phyloP scores from a whole-genome alignment of 345 rosid species.

The Aquilaria malaccensis region DNA sequence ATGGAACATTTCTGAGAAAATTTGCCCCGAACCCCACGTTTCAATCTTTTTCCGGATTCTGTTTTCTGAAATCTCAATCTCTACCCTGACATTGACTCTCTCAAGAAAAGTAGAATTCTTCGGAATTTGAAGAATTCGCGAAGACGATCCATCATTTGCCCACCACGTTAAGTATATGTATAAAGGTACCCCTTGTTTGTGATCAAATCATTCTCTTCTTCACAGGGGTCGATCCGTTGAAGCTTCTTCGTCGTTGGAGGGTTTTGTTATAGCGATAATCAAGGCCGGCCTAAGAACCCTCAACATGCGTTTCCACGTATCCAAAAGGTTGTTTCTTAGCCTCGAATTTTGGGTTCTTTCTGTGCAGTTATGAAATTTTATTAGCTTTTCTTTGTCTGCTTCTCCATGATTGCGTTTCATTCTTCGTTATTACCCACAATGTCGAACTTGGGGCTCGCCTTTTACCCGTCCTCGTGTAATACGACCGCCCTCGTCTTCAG shows the following conservation, averaged over 20 bases:
- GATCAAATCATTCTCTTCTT: constrained; percentile 1
- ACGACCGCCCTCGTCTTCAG: background rate
- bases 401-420: constrained; percentile 6
- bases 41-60: constrained; percentile 9
- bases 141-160: background rate
- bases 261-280: too few species aligned
- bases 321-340: background rate
- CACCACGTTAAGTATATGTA: too few species aligned
- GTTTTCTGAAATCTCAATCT: constrained; percentile 14
- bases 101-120: constrained; percentile 8
- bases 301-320: background rate
- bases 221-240: background rate
- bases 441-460: constrained; percentile 18
- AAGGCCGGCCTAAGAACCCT: too few species aligned
- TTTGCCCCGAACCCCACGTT: constrained; percentile 2
- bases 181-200: too few species aligned
- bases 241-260: too few species aligned
- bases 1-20: constrained; percentile 24
- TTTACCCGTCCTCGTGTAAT: background rate
- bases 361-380: background rate
- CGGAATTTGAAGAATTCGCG: constrained; percentile 6
- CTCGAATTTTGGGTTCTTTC: constrained; percentile 5
- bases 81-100: constrained; percentile 23
- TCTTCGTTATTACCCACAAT: constrained; percentile 16
- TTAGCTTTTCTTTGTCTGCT: background rate